Evolutionary conservation across 306 rosid genomes (phyloP).

Genomic region (Purshia tridentata): DNA sequence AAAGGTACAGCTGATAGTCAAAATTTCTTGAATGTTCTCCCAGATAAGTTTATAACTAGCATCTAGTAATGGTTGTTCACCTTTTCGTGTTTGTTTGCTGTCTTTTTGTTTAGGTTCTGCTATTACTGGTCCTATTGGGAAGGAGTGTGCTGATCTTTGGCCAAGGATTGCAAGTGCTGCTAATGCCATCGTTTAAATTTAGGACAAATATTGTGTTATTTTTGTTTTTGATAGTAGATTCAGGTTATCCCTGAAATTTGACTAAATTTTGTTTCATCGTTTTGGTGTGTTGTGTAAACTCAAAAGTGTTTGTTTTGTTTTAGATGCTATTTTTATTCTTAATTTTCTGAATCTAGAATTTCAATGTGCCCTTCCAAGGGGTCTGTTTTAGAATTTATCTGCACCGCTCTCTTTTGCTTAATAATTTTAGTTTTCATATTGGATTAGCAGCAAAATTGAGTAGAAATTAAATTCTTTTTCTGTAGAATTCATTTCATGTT

Average conservation of each 20-base stretch:
- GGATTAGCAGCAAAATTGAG: no score
- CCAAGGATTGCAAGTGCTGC: conserved; percentile 63
- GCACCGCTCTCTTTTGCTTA: no score
- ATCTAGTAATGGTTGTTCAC: neutral
- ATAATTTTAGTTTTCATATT: no score
- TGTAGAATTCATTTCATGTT: no score
- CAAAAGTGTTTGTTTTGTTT: neutral
- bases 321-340: neutral
- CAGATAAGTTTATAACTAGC: no score
- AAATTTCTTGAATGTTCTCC: no score
- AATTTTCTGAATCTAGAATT: conserved; percentile 1
- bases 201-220: conserved; percentile 5
- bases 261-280: conserved; percentile 17
- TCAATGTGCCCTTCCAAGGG: neutral
- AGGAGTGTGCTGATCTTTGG: conserved; percentile 67
- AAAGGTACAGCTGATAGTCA: conserved; percentile 31
- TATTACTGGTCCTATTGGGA: conserved; percentile 56
- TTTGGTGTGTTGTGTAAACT: conserved; percentile 1
- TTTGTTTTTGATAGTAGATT: conserved; percentile 3
- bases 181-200: conserved; percentile 46
- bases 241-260: neutral
- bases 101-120: conserved; percentile 45
- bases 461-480: no score
- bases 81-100: neutral
- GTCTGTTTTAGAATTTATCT: no score